Percentiles rank a stretch among this genome's conserved stretches.
Conservation (phyloP, 768 basidiomycete species). For the Cytidiella melzeri region DNA sequence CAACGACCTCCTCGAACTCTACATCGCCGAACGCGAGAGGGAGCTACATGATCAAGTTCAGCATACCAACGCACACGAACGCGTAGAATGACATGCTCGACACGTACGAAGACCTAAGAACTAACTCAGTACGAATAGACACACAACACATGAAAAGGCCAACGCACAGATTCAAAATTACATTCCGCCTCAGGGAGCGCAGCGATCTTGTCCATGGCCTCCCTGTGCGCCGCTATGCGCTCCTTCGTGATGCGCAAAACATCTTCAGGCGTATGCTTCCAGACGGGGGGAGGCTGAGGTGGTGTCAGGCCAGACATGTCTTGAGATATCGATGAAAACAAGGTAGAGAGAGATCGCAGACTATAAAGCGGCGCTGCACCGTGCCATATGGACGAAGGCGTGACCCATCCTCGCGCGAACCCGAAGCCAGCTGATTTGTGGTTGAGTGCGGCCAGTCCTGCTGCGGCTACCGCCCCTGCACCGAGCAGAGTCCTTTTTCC, state of each 20-base stretch:
- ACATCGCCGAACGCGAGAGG: constrained; percentile 59
- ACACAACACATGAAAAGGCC: too few species aligned
- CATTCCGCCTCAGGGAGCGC: constrained; percentile 49
- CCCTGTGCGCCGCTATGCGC: constrained; percentile 50
- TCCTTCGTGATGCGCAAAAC: constrained; percentile 52
- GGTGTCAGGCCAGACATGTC: constrained; percentile 47
- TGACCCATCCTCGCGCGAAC: constrained; percentile 13
- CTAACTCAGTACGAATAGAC: background rate
- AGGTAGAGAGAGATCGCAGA: constrained; percentile 19
- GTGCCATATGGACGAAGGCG: constrained; percentile 3
- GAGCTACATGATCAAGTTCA: constrained; percentile 32
- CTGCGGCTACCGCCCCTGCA: constrained; percentile 14
- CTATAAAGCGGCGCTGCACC: constrained; percentile 3
- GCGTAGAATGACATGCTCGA: constrained; percentile 5
- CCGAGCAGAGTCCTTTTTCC: constrained; percentile 8
- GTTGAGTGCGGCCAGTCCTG: constrained; percentile 12
- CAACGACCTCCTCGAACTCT: constrained; percentile 40
- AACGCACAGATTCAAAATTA: constrained; percentile 60
- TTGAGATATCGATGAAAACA: constrained; percentile 20
- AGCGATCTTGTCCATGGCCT: constrained; percentile 52
- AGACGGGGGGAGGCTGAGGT: constrained; percentile 59
- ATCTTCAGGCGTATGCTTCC: constrained; percentile 62
- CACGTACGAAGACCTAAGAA: constrained; percentile 66
- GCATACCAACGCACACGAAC: constrained; percentile 13
- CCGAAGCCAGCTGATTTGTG: constrained; percentile 11